phyloP scores from a whole-genome alignment of 208 protist species.

The Leishmania gerbilli region DNA sequence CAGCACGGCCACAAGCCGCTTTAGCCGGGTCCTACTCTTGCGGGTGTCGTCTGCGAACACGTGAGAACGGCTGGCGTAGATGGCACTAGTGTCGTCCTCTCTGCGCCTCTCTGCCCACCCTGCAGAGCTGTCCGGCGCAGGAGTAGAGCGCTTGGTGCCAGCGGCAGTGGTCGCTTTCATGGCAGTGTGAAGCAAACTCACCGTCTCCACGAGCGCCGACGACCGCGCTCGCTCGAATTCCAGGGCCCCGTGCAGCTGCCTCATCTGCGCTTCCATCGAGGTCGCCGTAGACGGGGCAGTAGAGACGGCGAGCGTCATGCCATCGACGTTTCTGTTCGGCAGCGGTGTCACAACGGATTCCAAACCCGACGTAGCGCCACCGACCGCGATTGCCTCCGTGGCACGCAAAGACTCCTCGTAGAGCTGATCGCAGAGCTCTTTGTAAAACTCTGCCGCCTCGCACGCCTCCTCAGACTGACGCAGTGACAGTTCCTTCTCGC shows the following conservation, averaged over 20 bases:
- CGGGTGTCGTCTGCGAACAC: neutral
- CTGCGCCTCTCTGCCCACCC: neutral
- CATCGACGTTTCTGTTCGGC: neutral
- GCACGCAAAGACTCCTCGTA: neutral
- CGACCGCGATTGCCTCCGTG: neutral
- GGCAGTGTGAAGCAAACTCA: neutral
- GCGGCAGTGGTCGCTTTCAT: neutral
- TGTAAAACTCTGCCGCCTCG: conserved; percentile 39
- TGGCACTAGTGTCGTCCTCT: conserved; percentile 1
- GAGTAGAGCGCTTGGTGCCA: neutral
- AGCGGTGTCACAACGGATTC: neutral
- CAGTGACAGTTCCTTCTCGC: conserved; percentile 40
- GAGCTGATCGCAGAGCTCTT: conserved; percentile 4
- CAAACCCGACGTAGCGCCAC: neutral
- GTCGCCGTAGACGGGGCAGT: neutral
- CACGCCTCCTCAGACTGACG: conserved; percentile 47
- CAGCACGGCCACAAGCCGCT: conserved; percentile 21
- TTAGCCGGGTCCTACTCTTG: conserved; percentile 4
- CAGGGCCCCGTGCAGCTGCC: conserved; percentile 2
- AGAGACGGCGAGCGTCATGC: neutral
- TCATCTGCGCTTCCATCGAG: conserved; percentile 3
- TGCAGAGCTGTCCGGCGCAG: neutral
- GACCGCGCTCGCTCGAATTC: conserved; percentile 10
- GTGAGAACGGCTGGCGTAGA: neutral
- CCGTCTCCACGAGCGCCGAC: conserved; percentile 13